Base-by-base conservation (phyloP, 2,329 filamentous ascomycete species). In the Bipolaris victoriae region DNA sequence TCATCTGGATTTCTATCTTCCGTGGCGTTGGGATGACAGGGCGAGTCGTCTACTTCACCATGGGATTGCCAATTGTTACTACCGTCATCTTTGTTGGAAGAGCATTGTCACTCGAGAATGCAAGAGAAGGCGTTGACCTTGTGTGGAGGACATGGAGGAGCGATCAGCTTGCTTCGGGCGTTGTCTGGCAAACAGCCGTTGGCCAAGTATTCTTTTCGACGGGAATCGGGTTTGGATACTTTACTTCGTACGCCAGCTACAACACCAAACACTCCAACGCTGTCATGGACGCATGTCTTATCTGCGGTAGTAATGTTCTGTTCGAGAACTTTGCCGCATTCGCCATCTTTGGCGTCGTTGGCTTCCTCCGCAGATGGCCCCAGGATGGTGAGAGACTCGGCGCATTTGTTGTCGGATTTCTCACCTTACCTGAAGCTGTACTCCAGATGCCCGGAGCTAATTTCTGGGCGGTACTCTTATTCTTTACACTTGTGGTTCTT, bases 151-250 rank as follows among this genome's bases (percentile, higher is more conserved):
- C 78, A 3, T 81, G 79, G 83, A 77, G 83, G 61, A 77, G 82
- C 11, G 77, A 77, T 5, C 76, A 85, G 62, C 76, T 87, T 0
- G 80, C 78, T 5, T 78, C 76, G 0, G 83, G 83, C 0, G 78
- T 76, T 0, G 79, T 86, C 1, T 87, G 84, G 84, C 84, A 86
- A 67, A 84, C 82, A n/a, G 84, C 84, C 2, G 80, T 82, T 7
- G 84, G 84, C 1, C 84, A 87, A 58, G 83, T 86, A 44, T 86
- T 86, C 70, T 86, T 86, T 72, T 84, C 82, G 0, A 86, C 82
- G 0, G 84, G 84, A 3, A 82, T 86, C 26, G 84, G 83, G 1
- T 86, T 86, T 62, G 84, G 84, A 2, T 74, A 74, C 66, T 86
- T 85, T 58, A 86, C 83, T 0, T 82, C 80, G 0, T 86, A 86